Conservation (phyloP, 2,329 filamentous ascomycete genomes). For the Aureobasidium subglaciale region DNA sequence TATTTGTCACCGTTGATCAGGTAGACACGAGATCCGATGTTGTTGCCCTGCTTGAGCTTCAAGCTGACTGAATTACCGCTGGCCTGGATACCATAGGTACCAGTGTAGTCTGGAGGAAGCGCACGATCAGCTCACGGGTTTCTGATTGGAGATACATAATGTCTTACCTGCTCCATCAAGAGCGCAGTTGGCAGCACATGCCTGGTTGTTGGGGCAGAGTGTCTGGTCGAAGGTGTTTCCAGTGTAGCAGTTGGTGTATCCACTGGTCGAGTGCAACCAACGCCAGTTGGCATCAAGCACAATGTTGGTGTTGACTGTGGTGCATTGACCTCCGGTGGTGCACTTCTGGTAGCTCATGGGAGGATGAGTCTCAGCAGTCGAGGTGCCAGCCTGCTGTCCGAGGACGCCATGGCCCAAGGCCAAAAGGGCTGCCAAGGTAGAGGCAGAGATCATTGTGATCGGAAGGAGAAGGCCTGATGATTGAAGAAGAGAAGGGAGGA, state of each 20-base stretch:
- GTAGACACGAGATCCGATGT: conserved; percentile 37
- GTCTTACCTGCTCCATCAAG: conserved; percentile 31
- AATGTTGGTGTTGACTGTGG: conserved; percentile 30
- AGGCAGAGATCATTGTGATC: conserved; percentile 1
- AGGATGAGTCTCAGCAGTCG: conserved; percentile 36
- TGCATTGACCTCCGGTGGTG: conserved; percentile 33
- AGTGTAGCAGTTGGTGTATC: conserved; percentile 44
- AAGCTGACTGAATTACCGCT: conserved; percentile 47
- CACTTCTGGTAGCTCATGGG: conserved; percentile 34
- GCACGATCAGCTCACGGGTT: no score
- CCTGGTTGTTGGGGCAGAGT: conserved; percentile 32
- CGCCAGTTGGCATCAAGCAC: conserved; percentile 45
- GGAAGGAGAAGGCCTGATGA: neutral
- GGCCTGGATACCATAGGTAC: conserved; percentile 44
- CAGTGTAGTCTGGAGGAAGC: conserved; percentile 33
- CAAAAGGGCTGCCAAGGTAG: conserved; percentile 28
- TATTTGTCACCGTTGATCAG: conserved; percentile 51
- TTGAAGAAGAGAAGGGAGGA: neutral
- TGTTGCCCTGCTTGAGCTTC: conserved; percentile 51
- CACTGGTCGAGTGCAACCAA: conserved; percentile 39
- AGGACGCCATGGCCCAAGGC: conserved; percentile 33
- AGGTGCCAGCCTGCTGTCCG: conserved; percentile 37
- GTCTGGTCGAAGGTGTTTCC: conserved; percentile 38
- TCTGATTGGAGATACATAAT: no score
- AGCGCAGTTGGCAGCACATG: conserved; percentile 36